A percentile compares a stretch with the other conserved stretches of the same genome.
Conservation (phyloP, 2,329 filamentous ascomycete genomes). For the Aspergillus hortae region DNA sequence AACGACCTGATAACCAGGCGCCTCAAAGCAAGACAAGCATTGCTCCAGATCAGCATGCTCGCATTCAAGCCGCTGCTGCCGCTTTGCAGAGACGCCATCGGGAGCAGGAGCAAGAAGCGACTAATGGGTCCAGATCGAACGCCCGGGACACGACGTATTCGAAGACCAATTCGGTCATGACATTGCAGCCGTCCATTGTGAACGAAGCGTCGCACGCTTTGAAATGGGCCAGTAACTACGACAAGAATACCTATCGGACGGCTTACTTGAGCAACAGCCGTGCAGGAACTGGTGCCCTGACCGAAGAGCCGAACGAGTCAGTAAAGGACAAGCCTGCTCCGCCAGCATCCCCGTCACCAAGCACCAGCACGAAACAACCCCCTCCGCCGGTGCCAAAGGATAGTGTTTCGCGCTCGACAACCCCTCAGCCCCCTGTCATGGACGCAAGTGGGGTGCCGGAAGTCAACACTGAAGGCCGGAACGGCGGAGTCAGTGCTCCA, state of each 20-base stretch:
- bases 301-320: conserved; percentile 40
- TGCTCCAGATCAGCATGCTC: conserved; percentile 85
- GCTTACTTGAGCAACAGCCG: conserved; percentile 75
- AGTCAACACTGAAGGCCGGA: conserved; percentile 8
- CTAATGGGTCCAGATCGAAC: conserved; percentile 53
- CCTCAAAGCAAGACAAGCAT: conserved; percentile 76
- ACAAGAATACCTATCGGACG: conserved; percentile 79
- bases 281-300: conserved; percentile 64
- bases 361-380: conserved; percentile 25
- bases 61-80: conserved; percentile 85
- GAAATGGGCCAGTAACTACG: conserved; percentile 96
- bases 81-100: conserved; percentile 70
- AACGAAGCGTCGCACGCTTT: conserved; percentile 87
- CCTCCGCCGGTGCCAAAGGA: conserved; percentile 32
- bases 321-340: conserved; percentile 32
- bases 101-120: conserved; percentile 53
- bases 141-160: conserved; percentile 51
- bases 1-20: conserved; percentile 47
- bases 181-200: conserved; percentile 77
- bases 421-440: conserved; percentile 19
- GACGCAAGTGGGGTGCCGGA: conserved; percentile 18
- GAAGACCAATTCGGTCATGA: conserved; percentile 88
- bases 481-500: conserved; percentile 16
- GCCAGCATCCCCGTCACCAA: conserved; percentile 19
- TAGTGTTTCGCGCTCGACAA: conserved; percentile 23